phyloP scores from a whole-genome alignment of 805 yeast species.

The Blastobotrys attinorum region DNA sequence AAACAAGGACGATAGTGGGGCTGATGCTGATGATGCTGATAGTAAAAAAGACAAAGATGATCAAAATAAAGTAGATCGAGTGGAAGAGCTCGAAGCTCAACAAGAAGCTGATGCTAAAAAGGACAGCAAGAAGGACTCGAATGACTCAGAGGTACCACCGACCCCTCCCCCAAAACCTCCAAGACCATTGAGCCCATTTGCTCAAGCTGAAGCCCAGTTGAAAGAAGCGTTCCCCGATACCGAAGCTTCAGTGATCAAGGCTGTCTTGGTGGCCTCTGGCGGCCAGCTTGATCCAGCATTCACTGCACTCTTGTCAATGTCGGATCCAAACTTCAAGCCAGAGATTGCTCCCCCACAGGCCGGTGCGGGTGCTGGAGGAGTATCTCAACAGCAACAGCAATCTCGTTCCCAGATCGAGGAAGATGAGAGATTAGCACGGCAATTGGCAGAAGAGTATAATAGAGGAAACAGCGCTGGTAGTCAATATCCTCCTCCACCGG shows the following conservation, averaged over 20 bases:
- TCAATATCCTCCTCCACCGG: conserved; percentile 3
- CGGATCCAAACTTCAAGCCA: conserved; percentile 40
- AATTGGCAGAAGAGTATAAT: conserved; percentile 43
- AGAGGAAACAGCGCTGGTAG: conserved; percentile 6
- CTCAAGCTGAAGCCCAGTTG: conserved; percentile 49
- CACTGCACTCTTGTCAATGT: conserved; percentile 71
- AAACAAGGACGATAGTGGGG: conserved; percentile 1
- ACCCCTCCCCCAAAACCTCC: conserved; percentile 40
- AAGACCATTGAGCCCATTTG: conserved; percentile 57
- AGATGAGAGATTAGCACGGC: conserved; percentile 79
- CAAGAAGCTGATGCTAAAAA: conserved; percentile 5
- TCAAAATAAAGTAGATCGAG: conserved; percentile 2
- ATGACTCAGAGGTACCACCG: conserved; percentile 7
- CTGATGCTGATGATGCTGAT: conserved; percentile 2
- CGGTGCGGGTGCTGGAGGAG: conserved; percentile 13
- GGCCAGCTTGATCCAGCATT: conserved; percentile 82
- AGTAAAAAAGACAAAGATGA: conserved; percentile 2
- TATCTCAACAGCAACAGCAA: conserved; percentile 26
- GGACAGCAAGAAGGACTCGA: conserved; percentile 6
- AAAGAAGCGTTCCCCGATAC: conserved; percentile 79
- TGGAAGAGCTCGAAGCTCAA: conserved; percentile 1
- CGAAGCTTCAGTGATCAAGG: conserved; percentile 63
- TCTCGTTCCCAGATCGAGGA: conserved; percentile 43
- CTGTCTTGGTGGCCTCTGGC: conserved; percentile 77
- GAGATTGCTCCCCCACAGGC: conserved; percentile 21